Conservation (phyloP, 495 filamentous ascomycete genomes). For the Massariosphaeria phaeospora region DNA sequence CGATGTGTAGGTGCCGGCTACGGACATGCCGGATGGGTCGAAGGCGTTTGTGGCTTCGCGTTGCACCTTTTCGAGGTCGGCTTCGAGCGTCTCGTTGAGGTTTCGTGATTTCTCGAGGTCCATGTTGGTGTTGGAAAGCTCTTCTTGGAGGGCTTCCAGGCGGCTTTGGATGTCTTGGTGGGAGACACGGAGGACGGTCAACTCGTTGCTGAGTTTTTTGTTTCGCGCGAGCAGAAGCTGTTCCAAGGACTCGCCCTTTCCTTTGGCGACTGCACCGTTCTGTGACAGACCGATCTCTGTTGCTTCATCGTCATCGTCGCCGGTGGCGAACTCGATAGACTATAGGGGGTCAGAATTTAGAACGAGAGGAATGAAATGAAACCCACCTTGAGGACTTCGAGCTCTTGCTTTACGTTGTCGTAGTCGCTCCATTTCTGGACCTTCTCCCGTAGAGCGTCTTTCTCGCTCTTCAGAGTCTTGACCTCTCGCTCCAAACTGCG, state of each 20-base stretch:
- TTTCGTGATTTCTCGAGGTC: slow-evolving; percentile 81
- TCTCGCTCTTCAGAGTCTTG: slow-evolving; percentile 59
- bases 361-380: not conserved
- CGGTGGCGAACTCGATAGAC: slow-evolving; percentile 92
- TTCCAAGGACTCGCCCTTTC: slow-evolving; percentile 77
- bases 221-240: slow-evolving; percentile 88
- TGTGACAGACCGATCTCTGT: slow-evolving; percentile 27
- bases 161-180: slow-evolving; percentile 84
- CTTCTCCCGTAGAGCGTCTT: slow-evolving; percentile 67
- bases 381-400: slow-evolving; percentile 81
- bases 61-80: slow-evolving; percentile 83
- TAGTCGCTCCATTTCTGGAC: slow-evolving; percentile 90
- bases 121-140: slow-evolving; percentile 73
- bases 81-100: slow-evolving; percentile 83
- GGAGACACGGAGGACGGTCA: slow-evolving; percentile 87
- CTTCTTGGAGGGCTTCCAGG: slow-evolving; percentile 73
- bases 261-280: slow-evolving; percentile 51
- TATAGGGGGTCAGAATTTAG: slow-evolving; percentile 31
- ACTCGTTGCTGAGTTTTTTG: slow-evolving; percentile 89
- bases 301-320: slow-evolving; percentile 68
- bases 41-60: slow-evolving; percentile 76
- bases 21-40: slow-evolving; percentile 79
- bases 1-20: slow-evolving; percentile 86
- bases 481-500: slow-evolving; percentile 69
- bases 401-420: slow-evolving; percentile 88